Base-by-base conservation (phyloP, 768 basidiomycete genomes). In the Ephemerocybe angulata region DNA sequence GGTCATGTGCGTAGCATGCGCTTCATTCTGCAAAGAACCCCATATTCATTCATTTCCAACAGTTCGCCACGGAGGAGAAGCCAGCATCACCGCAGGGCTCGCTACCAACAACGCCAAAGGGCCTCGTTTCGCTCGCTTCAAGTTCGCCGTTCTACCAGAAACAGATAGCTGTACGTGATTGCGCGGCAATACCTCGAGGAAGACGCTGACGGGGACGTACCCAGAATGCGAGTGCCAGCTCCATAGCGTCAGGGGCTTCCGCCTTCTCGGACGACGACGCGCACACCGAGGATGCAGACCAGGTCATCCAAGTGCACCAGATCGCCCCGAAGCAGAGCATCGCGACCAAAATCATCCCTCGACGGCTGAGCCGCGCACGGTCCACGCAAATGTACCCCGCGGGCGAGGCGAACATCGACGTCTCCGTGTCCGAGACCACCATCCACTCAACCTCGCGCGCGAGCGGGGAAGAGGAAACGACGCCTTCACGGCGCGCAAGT, bases 401-500 rank as follows among this genome's bases (percentile, higher is more conserved):
- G 24, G 64, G 53, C 17, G 68, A 61, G 52, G 57, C 78, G 58
- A 67, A 77, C 42, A 75, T 83, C 29, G 79, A 71, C 25, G 74
- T 82, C 8, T 78, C 76, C 47, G 73, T 82, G 31, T 74, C 80
- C 56, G 70, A 73, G 54, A 78, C 78, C 0, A 80, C 71, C 5
- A 69, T 70, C 11, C 70, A 72, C 51, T 53, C 69, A 30, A 55
- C 63, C 47, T 63, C 63, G 63, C 61, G 57, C 30, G 58, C 57
- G 49, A 67, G 67, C 49, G 65, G 62, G 21, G 53, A 49, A n/a
- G 58, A 55, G 15, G 51, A 52, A 13, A 56, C 7, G 5, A 19
- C 58, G 1, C 53, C 58, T 7, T 63, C 63, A n/a, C 54, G 62
- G 31, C 60, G 63, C 5, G 68, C 65, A 21, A 70, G 66, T 19